Evolutionary conservation across 208 protist species (phyloP).

Genomic region (Trichomonas vaginalis): DNA sequence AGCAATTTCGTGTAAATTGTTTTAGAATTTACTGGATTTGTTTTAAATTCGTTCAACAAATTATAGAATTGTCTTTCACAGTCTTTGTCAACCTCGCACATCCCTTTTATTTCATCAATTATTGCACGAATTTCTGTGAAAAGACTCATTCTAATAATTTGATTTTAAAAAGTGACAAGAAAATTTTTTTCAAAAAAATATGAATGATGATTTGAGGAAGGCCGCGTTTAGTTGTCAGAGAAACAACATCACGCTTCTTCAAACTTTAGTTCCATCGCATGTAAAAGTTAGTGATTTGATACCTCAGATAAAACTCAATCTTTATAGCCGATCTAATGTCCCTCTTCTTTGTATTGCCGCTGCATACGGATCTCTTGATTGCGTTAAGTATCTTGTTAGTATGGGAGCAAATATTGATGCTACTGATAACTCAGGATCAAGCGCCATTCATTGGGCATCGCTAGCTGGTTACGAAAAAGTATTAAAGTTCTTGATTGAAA

Average conservation of each 20-base stretch:
- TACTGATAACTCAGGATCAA: neutral
- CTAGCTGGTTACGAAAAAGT: neutral
- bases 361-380: neutral
- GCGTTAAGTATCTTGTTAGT: neutral
- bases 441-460: constrained; percentile 1
- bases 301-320: neutral
- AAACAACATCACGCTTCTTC: neutral
- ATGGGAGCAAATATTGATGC: neutral
- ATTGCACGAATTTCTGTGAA: too few species aligned
- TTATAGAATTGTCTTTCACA: neutral
- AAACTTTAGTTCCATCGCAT: neutral
- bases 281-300: neutral
- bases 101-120: too few species aligned
- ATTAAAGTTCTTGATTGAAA: neutral
- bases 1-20: neutral
- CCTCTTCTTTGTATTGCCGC: neutral
- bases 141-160: too few species aligned
- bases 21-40: neutral
- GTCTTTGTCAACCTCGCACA: neutral
- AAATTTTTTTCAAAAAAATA: neutral
- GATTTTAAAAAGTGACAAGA: neutral
- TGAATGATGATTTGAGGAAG: neutral
- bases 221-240: neutral
- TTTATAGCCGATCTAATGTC: neutral
- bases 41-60: neutral